Base-by-base conservation (phyloP, 2,329 filamentous ascomycete species). In the Purpureocillium takamizusanense region DNA sequence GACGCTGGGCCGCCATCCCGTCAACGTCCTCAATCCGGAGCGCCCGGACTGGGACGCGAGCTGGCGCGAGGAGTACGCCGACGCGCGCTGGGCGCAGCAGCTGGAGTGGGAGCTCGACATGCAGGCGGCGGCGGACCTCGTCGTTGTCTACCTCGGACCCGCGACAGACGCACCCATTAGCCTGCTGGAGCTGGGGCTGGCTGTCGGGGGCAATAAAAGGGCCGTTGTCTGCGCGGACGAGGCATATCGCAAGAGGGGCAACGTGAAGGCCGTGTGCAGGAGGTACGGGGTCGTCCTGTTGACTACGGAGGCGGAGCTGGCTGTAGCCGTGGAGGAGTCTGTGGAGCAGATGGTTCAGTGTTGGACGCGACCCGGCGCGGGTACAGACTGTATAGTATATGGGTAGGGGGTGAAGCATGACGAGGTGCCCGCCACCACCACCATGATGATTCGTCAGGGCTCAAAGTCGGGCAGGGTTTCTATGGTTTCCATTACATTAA, bases 61-160 rank as follows among this genome's bases (percentile, higher is more conserved):
- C 2, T 76, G 72, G 67, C 56, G 45, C 12, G 70, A 78, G 38
- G 67, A 76, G 35, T 57, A 67, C 14, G 53, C 57, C 0, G 67
- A 68, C 41, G 43, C 46, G 3, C 63, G 58, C 0, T 81, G 74
- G 55, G 54, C 54, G 8, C 55, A 68, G 30, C 79, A 83, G 51
- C 66, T 76, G 0, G 55, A 66, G 23, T 83, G 79, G 78, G 79
- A 83, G 59, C 61, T 82, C 2, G 61, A 69, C 13, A 74, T 66
- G 54, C 69, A 76, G 45, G 68, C 74, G 12, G 43, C 45, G 1
- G 72, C 73, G 0, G 65, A 70, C 46, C 49, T 81, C 5, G 58
- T 81, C 7, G 69, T 72, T 17, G 61, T 82, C 38, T 77, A 72
- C 52, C 76, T 81, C 40, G 66, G 74, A 33, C 59, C 64, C 2